Base-by-base conservation (phyloP, 1,284 basidiomycete species). In the Cutaneotrichosporon daszewskae region DNA sequence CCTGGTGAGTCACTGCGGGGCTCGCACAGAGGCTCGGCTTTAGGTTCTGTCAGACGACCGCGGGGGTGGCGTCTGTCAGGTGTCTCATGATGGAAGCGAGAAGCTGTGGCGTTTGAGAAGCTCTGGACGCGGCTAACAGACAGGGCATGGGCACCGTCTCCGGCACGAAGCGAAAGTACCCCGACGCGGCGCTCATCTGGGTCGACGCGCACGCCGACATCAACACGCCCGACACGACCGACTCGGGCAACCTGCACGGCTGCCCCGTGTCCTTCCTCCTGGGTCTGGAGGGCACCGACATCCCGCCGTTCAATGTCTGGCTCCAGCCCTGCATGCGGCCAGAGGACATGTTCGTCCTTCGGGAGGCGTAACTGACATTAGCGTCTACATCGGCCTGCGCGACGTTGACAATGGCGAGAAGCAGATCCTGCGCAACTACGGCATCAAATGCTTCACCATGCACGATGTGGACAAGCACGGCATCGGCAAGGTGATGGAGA, bases 401-500 rank as follows among this genome's bases (percentile, higher is more conserved):
- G 95, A 98, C 72, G 75, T 99, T 49, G 95, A 99, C 64, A 72
- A 76, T 7, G 88, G 82, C 34, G 95, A 98, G 75, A 90, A 90
- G 73, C 78, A 77, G 54, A 87, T 98, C 58, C 77, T 98, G 47
- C 81, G 78, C 58, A 82, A 94, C 59, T 77, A 89, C 70, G 82
- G 79, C 45, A 96, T 99, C 77, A 90, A 87, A 69, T 86, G 84
- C 10, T 98, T 87, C 76, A 87, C 84, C 52, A 99, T 99, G 95
- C 91, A 97, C 74, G 89, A 98, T 55, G 85, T 99, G 42, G 95
- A 99, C 74, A 87, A 83, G 73, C 86, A 89, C 64, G 95, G 95
- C 37, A 98, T 99, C 55, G 94, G 89, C 22, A 81, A 82, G 62
- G 87, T 97, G 45, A 84, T 97, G 45, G 88, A 97, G 64, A 87